Conservation (phyloP, 2,329 filamentous ascomycete species). For the Amauroascus niger region DNA sequence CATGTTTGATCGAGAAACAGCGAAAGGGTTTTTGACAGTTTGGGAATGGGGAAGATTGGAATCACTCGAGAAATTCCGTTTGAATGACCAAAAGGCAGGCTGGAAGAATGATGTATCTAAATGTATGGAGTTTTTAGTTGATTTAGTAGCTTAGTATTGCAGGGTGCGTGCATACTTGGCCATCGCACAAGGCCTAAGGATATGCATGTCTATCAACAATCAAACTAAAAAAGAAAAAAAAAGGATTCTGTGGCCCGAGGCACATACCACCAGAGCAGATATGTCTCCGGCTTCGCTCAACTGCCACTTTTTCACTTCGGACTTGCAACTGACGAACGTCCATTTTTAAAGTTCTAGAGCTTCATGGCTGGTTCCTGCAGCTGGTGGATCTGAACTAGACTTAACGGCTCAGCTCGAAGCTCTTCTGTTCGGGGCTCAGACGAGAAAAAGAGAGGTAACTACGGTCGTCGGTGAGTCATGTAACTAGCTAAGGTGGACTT, state of each 20-base stretch:
- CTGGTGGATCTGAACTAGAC: background rate
- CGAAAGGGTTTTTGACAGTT: too few species aligned
- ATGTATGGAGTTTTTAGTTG: too few species aligned
- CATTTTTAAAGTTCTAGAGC: background rate
- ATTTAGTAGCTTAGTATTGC: too few species aligned
- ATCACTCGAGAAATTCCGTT: background rate
- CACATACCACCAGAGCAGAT: background rate
- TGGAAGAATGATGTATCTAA: too few species aligned
- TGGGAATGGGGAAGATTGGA: too few species aligned
- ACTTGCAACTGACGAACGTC: background rate
- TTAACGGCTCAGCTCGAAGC: background rate
- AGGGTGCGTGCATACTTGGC: background rate
- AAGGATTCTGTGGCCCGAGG: background rate
- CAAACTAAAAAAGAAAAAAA: background rate
- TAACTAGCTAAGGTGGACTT: too few species aligned
- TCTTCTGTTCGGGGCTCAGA: background rate
- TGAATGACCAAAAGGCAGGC: too few species aligned
- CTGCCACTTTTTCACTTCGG: background rate
- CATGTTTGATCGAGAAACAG: too few species aligned
- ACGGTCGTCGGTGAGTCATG: too few species aligned
- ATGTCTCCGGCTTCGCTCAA: too few species aligned
- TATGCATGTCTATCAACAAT: conserved; percentile 11
- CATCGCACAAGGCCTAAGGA: background rate
- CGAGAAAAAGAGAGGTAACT: too few species aligned
- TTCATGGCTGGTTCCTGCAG: background rate